Evolutionary conservation across 169 alveolate genomes (phyloP).

Genomic region (Babesia ovata): DNA sequence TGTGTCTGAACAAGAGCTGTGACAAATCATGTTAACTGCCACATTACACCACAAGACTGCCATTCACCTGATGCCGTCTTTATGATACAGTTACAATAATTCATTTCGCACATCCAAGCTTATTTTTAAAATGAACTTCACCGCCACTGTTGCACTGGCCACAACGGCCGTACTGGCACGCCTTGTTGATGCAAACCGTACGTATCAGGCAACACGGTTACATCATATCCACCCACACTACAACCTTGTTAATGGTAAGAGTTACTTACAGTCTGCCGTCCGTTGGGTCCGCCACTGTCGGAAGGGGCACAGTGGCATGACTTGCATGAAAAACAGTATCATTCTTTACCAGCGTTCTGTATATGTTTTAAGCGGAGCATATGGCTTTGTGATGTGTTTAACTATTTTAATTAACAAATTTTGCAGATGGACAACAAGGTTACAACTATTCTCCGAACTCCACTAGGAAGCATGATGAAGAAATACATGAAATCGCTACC

Average conservation of each 20-base stretch:
- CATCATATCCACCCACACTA: not conserved
- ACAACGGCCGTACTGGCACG: not conserved
- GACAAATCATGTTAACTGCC: not conserved
- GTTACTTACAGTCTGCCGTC: too few species aligned
- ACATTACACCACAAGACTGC: too few species aligned
- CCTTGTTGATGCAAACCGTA: not conserved
- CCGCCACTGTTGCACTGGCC: not conserved
- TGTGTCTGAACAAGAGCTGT: conserved; percentile 39
- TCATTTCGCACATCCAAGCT: not conserved
- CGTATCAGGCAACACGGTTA: not conserved
- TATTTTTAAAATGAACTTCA: conserved; percentile 10
- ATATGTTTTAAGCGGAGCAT: too few species aligned
- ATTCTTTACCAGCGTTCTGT: too few species aligned
- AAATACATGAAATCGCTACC: not conserved
- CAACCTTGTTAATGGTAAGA: too few species aligned
- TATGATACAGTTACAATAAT: not conserved
- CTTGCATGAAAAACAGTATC: too few species aligned
- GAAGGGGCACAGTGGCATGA: too few species aligned
- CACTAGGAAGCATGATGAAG: not conserved
- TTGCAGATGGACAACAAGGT: too few species aligned
- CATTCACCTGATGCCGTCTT: not conserved
- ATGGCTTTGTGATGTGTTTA: too few species aligned
- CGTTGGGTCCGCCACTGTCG: too few species aligned
- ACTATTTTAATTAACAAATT: too few species aligned
- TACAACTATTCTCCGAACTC: too few species aligned